Conservation (phyloP, 345 rosid genomes). For the Pugionium dolabratum region DNA sequence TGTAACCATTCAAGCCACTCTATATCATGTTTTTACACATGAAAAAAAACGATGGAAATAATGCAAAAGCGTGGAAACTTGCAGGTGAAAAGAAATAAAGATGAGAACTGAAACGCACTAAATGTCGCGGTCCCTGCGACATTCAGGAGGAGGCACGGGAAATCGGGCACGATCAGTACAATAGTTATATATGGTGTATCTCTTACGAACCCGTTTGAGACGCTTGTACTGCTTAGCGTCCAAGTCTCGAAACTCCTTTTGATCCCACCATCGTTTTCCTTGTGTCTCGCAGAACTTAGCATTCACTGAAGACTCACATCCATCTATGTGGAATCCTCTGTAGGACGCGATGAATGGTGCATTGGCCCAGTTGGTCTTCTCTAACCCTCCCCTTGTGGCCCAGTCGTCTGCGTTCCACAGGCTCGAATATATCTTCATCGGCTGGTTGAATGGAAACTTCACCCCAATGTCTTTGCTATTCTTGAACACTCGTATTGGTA, state of each 20-base stretch:
- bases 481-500: conserved; percentile 82
- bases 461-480: conserved; percentile 76
- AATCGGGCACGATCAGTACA: conserved; percentile 53
- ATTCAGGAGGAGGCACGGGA: conserved; percentile 51
- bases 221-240: conserved; percentile 54
- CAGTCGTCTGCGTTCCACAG: conserved; percentile 76
- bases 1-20: neutral
- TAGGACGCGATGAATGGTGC: conserved; percentile 72
- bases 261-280: conserved; percentile 75
- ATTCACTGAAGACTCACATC: conserved; percentile 61
- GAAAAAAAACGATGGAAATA: neutral
- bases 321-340: conserved; percentile 62
- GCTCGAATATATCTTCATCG: conserved; percentile 86
- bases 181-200: conserved; percentile 61
- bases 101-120: conserved; percentile 10
- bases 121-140: conserved; percentile 60
- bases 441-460: conserved; percentile 75
- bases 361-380: conserved; percentile 81
- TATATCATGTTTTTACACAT: neutral
- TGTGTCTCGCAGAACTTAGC: conserved; percentile 76
- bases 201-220: conserved; percentile 56
- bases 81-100: neutral
- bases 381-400: conserved; percentile 47
- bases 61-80: neutral
- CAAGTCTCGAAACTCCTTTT: conserved; percentile 62